These are phyloP conservation scores for Bipolaris gigantea DNA, from an alignment of 2,329 filamentous ascomycete species.

Conservation along the genomic window DNA sequence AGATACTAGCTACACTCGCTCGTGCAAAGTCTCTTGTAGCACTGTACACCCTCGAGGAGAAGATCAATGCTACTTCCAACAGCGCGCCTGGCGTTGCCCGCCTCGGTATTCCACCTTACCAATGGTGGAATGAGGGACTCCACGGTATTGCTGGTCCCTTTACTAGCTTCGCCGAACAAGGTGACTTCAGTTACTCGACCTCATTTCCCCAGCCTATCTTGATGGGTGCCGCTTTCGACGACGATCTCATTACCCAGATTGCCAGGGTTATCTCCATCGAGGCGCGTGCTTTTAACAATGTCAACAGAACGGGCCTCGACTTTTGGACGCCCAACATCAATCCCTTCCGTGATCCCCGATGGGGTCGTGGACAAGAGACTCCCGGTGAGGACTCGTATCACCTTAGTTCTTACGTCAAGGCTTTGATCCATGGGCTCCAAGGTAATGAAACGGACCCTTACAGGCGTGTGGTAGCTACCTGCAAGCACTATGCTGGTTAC, in stretches of 20 bases:
- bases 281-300: slow-evolving; percentile 67
- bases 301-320: slow-evolving; percentile 55
- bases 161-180: slow-evolving; percentile 57
- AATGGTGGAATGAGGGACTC: slow-evolving; percentile 44
- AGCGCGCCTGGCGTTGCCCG: slow-evolving; percentile 49
- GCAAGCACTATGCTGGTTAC: slow-evolving; percentile 46
- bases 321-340: slow-evolving; percentile 71
- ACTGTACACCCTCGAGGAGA: slow-evolving; percentile 40
- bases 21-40: slow-evolving; percentile 30
- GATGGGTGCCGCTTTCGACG: slow-evolving; percentile 66
- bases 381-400: slow-evolving; percentile 61
- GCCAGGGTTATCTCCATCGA: slow-evolving; percentile 62
- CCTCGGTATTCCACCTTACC: slow-evolving; percentile 61
- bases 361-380: slow-evolving; percentile 57
- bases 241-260: slow-evolving; percentile 61
- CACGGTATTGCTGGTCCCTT: slow-evolving; percentile 56
- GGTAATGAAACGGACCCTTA: slow-evolving; percentile 43
- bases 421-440: slow-evolving; percentile 59
- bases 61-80: slow-evolving; percentile 58
- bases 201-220: slow-evolving; percentile 68
- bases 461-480: slow-evolving; percentile 34
- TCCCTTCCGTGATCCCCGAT: slow-evolving; percentile 64
- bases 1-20: slow-evolving; percentile 24
- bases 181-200: slow-evolving; percentile 64
- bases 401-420: slow-evolving; percentile 56